Percentiles rank a stretch among this genome's conserved stretches.
phyloP scores from a whole-genome alignment of 352 stramenopile species.

The Pythium dissotocum region DNA sequence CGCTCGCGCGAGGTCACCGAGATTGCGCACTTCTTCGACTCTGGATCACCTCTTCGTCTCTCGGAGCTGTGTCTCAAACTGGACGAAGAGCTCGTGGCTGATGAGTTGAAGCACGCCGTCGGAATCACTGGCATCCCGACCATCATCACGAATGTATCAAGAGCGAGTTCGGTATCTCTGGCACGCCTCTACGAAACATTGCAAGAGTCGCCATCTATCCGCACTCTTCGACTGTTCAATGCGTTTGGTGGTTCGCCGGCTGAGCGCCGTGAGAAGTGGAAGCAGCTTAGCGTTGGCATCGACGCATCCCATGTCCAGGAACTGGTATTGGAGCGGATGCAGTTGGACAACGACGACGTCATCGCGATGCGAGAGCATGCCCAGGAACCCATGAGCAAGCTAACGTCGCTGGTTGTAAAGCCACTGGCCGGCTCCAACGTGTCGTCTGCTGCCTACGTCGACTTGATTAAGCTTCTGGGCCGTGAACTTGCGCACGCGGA shows the following conservation, averaged over 20 bases:
- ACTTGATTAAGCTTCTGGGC: background rate
- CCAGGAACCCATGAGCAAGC: background rate
- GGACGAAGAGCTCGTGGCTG: background rate
- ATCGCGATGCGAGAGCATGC: background rate
- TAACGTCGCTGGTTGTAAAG: conserved; percentile 1
- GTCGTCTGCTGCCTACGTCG: background rate
- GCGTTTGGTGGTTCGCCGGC: background rate
- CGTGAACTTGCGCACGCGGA: background rate
- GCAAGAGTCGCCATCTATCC: background rate
- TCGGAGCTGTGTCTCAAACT: conserved; percentile 9
- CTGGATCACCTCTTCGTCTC: background rate
- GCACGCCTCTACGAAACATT: background rate
- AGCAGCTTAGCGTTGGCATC: background rate
- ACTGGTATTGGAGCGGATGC: conserved; percentile 2
- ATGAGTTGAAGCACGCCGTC: background rate
- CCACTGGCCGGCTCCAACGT: background rate
- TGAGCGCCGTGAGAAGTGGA: conserved; percentile 5
- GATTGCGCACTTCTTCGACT: background rate
- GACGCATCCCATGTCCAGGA: background rate
- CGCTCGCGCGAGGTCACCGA: background rate
- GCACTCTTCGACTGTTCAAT: conserved; percentile 11
- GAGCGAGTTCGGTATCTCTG: background rate
- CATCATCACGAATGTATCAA: conserved; percentile 7
- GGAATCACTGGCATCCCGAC: background rate
- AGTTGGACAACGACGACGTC: background rate